Conservation (phyloP, 495 filamentous ascomycete genomes). For the Cercophora samala region DNA sequence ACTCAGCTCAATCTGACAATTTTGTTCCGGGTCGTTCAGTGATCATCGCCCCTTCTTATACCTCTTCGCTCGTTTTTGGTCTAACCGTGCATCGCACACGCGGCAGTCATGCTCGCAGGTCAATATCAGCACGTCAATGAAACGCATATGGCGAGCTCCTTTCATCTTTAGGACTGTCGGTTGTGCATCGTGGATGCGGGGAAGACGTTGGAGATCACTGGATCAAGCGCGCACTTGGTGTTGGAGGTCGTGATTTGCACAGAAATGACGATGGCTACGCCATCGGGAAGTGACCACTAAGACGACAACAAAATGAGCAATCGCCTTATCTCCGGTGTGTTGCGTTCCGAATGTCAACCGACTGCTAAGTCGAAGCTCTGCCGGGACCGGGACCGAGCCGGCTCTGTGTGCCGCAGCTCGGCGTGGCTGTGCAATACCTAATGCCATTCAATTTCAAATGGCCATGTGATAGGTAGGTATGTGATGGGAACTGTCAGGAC, state of each 20-base stretch:
- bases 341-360: too few relatives aligned
- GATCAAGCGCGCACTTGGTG: neutral
- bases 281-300: slow-evolving; percentile 13
- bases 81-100: neutral
- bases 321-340: slow-evolving; percentile 6
- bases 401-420: neutral
- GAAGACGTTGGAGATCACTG: slow-evolving; percentile 7
- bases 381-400: slow-evolving; percentile 12
- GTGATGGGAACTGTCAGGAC: neutral
- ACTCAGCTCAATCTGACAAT: neutral
- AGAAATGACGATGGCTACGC: slow-evolving; percentile 24
- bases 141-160: slow-evolving; percentile 19
- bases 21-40: neutral
- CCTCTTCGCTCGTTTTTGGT: neutral
- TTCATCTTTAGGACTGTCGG: neutral
- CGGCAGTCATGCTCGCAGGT: neutral
- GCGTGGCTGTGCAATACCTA: neutral
- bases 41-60: neutral
- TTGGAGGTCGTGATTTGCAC: slow-evolving; percentile 24
- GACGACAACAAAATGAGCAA: neutral
- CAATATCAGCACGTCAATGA: slow-evolving; percentile 20
- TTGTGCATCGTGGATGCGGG: neutral
- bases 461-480: neutral
- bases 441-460: neutral
- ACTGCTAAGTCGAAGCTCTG: neutral